Percentiles rank a stretch among this genome's conserved stretches.
Evolutionary conservation across 2,329 filamentous ascomycete species (phyloP).

Genomic region (Monosporascus sp.): DNA sequence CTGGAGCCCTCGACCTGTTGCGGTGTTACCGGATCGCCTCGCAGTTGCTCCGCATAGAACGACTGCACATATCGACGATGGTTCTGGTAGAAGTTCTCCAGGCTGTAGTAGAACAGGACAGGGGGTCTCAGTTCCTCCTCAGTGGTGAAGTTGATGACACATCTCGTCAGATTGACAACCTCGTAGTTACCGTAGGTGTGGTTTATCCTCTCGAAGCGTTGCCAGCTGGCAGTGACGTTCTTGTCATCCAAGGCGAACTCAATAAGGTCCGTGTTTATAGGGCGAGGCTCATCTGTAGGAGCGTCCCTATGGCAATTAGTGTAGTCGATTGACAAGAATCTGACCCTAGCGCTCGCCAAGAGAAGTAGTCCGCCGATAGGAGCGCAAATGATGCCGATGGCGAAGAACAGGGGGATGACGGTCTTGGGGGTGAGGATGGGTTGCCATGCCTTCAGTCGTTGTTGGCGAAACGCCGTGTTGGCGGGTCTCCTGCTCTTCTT

Average conservation of each 20-base stretch:
- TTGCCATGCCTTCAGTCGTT: constrained; percentile 98
- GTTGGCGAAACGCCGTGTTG: constrained; percentile 95
- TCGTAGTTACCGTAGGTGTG: constrained; percentile 27
- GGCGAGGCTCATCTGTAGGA: constrained; percentile 28
- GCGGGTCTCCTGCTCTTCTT: constrained; percentile 88
- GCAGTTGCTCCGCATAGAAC: constrained; percentile 74
- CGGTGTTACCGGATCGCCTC: constrained; percentile 60
- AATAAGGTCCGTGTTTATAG: constrained; percentile 55
- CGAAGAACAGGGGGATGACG: constrained; percentile 58
- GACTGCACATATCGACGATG: constrained; percentile 94
- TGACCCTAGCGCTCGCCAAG: constrained; percentile 81
- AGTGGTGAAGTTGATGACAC: constrained; percentile 72
- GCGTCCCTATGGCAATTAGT: constrained; percentile 65
- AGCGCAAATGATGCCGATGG: constrained; percentile 78
- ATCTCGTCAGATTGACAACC: constrained; percentile 36
- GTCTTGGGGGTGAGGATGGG: constrained; percentile 95
- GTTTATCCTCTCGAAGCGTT: constrained; percentile 28
- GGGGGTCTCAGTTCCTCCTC: constrained; percentile 75
- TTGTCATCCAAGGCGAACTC: constrained; percentile 63
- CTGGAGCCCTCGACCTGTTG: constrained; percentile 59
- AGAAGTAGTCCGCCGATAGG: constrained; percentile 84
- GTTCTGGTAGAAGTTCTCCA: constrained; percentile 99
- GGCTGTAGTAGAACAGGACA: constrained; percentile 88
- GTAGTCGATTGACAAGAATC: constrained; percentile 90
- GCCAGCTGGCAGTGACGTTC: constrained; percentile 33